Evolutionary conservation across 345 rosid species (phyloP).

Genomic region (Balakata baccata): DNA sequence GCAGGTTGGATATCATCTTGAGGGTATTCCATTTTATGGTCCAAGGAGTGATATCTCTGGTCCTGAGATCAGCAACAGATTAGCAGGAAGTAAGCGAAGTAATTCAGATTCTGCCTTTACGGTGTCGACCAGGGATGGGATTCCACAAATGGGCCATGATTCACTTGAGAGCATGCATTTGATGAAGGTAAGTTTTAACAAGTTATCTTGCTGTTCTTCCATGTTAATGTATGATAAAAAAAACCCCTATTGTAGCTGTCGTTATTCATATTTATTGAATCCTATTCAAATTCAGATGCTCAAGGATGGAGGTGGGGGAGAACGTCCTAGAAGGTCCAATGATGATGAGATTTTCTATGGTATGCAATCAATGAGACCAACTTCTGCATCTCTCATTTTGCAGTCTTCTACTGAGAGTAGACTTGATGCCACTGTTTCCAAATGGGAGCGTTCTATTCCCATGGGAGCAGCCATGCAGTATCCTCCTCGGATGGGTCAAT

Average conservation of each 20-base stretch:
- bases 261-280: conserved; percentile 12
- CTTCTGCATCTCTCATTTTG: conserved; percentile 46
- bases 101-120: conserved; percentile 65
- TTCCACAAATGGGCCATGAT: conserved; percentile 45
- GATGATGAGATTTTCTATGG: conserved; percentile 50
- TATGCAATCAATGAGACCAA: conserved; percentile 45
- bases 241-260: background rate
- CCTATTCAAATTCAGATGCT: conserved; percentile 46
- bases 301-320: conserved; percentile 54
- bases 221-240: conserved; percentile 5
- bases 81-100: conserved; percentile 70
- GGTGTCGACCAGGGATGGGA: conserved; percentile 36
- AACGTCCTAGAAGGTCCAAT: conserved; percentile 43
- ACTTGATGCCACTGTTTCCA: conserved; percentile 40
- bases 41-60: conserved; percentile 68
- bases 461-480: conserved; percentile 50
- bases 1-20: conserved; percentile 63
- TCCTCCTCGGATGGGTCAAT: conserved; percentile 58
- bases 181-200: conserved; percentile 54
- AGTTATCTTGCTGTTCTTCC: too few species aligned
- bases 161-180: conserved; percentile 68
- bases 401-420: conserved; percentile 48
- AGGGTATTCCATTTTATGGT: conserved; percentile 78
- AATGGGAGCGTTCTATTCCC: conserved; percentile 50
- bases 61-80: conserved; percentile 57